phyloP scores from a whole-genome alignment of 2,329 filamentous ascomycete species.

The Fusarium sp. region DNA sequence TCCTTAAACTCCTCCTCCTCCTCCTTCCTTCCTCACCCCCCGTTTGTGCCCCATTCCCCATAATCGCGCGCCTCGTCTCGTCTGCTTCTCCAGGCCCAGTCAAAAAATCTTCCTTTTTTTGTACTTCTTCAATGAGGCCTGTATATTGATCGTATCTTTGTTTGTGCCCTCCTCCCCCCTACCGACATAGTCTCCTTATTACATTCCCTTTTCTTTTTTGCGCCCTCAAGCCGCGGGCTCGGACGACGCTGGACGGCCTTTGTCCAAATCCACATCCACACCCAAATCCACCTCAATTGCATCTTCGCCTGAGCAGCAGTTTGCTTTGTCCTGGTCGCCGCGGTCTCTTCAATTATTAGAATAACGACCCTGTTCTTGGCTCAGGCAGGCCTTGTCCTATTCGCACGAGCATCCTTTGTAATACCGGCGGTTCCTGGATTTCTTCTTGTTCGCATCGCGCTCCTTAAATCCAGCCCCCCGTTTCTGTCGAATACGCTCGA shows the following conservation, averaged over 20 bases:
- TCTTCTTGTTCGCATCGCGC: slow-evolving; percentile 44
- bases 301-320: slow-evolving; percentile 39
- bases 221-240: slow-evolving; percentile 42
- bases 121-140: slow-evolving; percentile 49
- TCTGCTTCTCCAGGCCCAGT: slow-evolving; percentile 45
- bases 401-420: slow-evolving; percentile 49
- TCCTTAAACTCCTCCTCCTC: slow-evolving; percentile 32
- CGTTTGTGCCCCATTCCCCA: slow-evolving; percentile 38
- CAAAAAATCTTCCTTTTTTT: slow-evolving; percentile 40
- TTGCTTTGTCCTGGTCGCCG: slow-evolving; percentile 32
- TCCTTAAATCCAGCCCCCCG: slow-evolving; percentile 41
- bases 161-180: slow-evolving; percentile 40
- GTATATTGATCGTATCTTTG: slow-evolving; percentile 52
- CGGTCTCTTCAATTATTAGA: slow-evolving; percentile 33
- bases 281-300: slow-evolving; percentile 37
- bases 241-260: slow-evolving; percentile 45
- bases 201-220: slow-evolving; percentile 39
- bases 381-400: slow-evolving; percentile 37
- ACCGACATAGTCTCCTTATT: slow-evolving; percentile 32
- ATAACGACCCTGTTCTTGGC: slow-evolving; percentile 34
- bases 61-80: slow-evolving; percentile 40
- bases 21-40: slow-evolving; percentile 39
- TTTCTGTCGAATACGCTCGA: slow-evolving; percentile 41
- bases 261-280: slow-evolving; percentile 33
- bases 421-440: slow-evolving; percentile 49